A percentile compares a stretch with the other conserved stretches of the same genome.
These are phyloP conservation scores for Pogostemon cablin DNA, from an alignment of 257 asterid species.

Conservation along the genomic window DNA sequence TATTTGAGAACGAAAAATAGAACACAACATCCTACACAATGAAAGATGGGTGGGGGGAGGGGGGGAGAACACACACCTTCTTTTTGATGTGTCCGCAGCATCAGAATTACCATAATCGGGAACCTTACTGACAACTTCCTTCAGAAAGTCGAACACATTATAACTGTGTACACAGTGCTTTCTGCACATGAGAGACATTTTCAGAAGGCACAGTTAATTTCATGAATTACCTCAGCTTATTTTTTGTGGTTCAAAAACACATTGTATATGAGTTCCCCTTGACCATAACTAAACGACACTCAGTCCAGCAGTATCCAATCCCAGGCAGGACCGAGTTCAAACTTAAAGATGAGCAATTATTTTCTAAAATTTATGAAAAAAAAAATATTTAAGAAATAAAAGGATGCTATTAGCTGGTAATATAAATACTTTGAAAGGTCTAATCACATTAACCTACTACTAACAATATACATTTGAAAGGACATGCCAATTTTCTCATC, in stretches of 20 bases:
- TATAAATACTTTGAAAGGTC: slow-evolving; percentile 6
- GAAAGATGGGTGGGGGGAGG: neutral
- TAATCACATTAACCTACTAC: slow-evolving; percentile 9
- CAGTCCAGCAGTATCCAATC: neutral
- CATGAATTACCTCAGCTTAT: neutral
- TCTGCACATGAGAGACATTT: slow-evolving; percentile 49
- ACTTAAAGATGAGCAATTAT: slow-evolving; percentile 14
- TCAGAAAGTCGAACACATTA: slow-evolving; percentile 91
- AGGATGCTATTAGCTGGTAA: neutral
- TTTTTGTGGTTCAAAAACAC: neutral
- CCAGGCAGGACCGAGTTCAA: slow-evolving; percentile 20
- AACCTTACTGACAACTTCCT: slow-evolving; percentile 91
- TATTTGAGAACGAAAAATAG: neutral
- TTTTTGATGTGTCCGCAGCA: slow-evolving; percentile 62
- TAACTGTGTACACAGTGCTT: slow-evolving; percentile 89
- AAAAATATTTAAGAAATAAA: neutral
- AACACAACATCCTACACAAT: slow-evolving; percentile 15
- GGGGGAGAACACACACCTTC: slow-evolving; percentile 50
- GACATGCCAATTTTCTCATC: neutral
- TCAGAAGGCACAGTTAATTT: slow-evolving; percentile 28
- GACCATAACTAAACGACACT: slow-evolving; percentile 1
- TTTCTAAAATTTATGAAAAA: neutral
- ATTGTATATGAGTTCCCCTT: slow-evolving; percentile 4
- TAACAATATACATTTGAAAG: slow-evolving; percentile 11
- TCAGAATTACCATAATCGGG: slow-evolving; percentile 93